These are phyloP conservation scores for Chaetomium cochliodes DNA, from an alignment of 495 filamentous ascomycete genomes.

Conservation along the genomic window DNA sequence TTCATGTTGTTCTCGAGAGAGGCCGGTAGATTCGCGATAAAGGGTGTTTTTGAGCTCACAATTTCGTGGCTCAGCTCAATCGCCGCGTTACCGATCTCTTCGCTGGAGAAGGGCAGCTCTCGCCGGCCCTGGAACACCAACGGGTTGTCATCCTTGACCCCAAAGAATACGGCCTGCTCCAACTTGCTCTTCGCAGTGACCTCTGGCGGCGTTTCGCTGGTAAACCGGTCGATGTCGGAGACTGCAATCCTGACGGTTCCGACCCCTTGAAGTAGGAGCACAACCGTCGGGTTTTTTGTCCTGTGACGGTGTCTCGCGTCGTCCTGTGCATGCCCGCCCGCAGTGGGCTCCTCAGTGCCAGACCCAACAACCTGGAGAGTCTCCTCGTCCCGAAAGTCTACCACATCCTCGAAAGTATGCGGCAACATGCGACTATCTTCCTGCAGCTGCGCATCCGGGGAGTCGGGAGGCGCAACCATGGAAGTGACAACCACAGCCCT, in stretches of 20 bases:
- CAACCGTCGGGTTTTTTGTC: constrained; percentile 60
- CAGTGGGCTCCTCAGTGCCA: constrained; percentile 55
- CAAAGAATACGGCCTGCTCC: constrained; percentile 92
- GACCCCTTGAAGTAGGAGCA: constrained; percentile 74
- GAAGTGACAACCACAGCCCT: constrained; percentile 75
- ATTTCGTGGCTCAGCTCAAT: constrained; percentile 78
- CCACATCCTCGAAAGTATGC: constrained; percentile 73
- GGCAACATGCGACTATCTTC: constrained; percentile 58
- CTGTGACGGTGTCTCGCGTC: constrained; percentile 50
- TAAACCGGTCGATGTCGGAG: constrained; percentile 52
- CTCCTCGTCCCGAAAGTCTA: constrained; percentile 72
- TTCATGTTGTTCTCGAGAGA: constrained; percentile 79
- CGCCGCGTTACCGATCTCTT: constrained; percentile 76
- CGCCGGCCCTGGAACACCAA: constrained; percentile 69
- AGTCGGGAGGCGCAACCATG: constrained; percentile 56
- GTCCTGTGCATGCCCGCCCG: constrained; percentile 37
- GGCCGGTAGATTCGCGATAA: constrained; percentile 66
- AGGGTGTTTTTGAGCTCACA: constrained; percentile 67
- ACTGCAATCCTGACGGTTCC: constrained; percentile 75
- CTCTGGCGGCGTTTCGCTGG: constrained; percentile 47
- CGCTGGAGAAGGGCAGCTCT: constrained; percentile 59
- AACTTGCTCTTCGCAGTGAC: constrained; percentile 83
- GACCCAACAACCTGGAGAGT: constrained; percentile 60
- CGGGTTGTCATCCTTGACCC: constrained; percentile 72
- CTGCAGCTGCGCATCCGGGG: constrained; percentile 68